phyloP scores from a whole-genome alignment of 169 alveolate species.

The Neospora caninum region DNA sequence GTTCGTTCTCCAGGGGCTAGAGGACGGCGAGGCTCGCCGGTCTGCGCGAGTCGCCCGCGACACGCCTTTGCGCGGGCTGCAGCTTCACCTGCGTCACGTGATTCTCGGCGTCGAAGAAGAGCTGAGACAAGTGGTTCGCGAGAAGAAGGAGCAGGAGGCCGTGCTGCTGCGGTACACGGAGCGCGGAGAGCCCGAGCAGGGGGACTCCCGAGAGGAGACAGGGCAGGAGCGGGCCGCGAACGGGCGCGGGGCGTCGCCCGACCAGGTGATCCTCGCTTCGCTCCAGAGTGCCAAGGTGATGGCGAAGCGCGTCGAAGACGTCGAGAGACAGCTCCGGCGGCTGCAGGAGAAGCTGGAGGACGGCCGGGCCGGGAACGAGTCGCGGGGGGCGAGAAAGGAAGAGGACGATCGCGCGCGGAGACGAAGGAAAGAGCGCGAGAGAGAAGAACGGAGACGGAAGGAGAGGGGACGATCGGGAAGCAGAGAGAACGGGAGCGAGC shows the following conservation, averaged over 20 bases:
- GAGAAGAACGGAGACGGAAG: neutral
- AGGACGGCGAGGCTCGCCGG: neutral
- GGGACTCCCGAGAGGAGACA: neutral
- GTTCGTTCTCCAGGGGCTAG: neutral
- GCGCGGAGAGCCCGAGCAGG: neutral
- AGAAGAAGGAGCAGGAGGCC: conserved; percentile 54
- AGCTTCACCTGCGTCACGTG: conserved; percentile 11
- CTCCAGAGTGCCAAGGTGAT: neutral
- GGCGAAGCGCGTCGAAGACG: neutral
- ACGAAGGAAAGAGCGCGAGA: neutral
- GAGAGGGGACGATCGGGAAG: neutral
- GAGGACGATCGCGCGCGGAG: neutral
- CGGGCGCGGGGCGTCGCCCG: neutral
- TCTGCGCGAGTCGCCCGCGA: neutral
- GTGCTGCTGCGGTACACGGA: conserved; percentile 6
- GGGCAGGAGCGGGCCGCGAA: neutral
- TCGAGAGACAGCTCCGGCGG: too few species aligned
- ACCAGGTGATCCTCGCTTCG: neutral
- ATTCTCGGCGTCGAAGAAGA: conserved; percentile 29
- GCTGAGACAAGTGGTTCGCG: conserved; percentile 29
- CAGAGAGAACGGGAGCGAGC: neutral
- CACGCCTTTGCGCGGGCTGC: conserved; percentile 47
- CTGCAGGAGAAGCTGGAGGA: too few species aligned
- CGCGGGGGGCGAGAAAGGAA: neutral
- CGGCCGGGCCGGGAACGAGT: neutral